phyloP scores from a whole-genome alignment of 2,329 filamentous ascomycete genomes.

The Arthrinium phaeospermum region DNA sequence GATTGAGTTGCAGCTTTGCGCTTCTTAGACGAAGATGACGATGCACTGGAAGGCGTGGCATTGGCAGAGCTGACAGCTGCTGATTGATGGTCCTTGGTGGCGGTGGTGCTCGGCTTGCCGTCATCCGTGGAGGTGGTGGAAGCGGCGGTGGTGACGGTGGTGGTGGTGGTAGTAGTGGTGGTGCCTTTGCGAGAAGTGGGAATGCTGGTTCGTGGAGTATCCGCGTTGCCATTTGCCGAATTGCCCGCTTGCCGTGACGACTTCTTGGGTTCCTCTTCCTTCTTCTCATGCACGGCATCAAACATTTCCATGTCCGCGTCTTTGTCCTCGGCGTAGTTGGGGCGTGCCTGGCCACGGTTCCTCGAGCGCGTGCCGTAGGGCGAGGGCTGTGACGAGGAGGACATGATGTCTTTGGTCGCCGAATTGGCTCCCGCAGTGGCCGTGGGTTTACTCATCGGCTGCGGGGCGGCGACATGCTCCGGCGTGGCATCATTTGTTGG shows the following conservation, averaged over 20 bases:
- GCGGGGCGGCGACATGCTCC: slow-evolving; percentile 44
- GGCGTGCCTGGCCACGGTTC: slow-evolving; percentile 81
- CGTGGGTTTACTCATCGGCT: slow-evolving; percentile 55
- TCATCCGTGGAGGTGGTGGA: slow-evolving; percentile 33
- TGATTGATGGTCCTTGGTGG: slow-evolving; percentile 34
- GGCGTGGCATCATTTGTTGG: slow-evolving; percentile 33
- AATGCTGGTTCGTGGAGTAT: slow-evolving; percentile 36
- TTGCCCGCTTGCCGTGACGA: slow-evolving; percentile 53
- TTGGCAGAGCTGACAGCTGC: slow-evolving; percentile 33
- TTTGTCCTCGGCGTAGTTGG: slow-evolving; percentile 94
- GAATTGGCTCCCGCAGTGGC: slow-evolving; percentile 49
- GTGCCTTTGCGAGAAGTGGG: slow-evolving; percentile 48
- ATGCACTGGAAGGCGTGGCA: slow-evolving; percentile 28
- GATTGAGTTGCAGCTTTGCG: slow-evolving; percentile 72
- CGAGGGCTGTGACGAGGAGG: slow-evolving; percentile 57
- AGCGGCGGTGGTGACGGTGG: neutral
- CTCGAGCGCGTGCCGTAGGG: slow-evolving; percentile 92
- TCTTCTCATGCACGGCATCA: slow-evolving; percentile 66
- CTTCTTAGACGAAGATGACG: slow-evolving; percentile 68
- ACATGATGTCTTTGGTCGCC: slow-evolving; percentile 54
- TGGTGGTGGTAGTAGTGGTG: slow-evolving; percentile 14
- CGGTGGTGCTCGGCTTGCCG: slow-evolving; percentile 32
- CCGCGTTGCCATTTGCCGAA: slow-evolving; percentile 38
- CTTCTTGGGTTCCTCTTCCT: slow-evolving; percentile 65
- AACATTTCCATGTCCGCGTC: slow-evolving; percentile 87